Base-by-base conservation (phyloP, 371 early-diverging fungal genomes). In the Mortierella sp. region DNA sequence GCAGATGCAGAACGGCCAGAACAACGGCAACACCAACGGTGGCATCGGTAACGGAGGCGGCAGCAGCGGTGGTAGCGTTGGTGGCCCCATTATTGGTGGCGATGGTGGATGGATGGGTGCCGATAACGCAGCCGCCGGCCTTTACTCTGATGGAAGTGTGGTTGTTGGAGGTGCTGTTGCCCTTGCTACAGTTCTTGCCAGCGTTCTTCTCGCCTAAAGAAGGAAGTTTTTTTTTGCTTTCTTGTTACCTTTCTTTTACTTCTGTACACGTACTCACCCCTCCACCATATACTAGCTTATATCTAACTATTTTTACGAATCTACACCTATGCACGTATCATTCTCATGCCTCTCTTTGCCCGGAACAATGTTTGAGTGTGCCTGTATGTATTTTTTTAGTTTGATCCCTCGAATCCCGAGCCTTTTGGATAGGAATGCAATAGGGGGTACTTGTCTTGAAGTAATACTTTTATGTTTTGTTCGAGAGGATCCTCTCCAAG, bases 1-100 rank as follows among this genome's bases (percentile, higher is more conserved):
- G 46, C 83, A 79, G 74, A 83, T 83, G 83, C 71, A 83, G 65
- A 75, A 24, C 54, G 83, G 79, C 46, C 32, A 27, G 29, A 82
- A 79, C 54, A 73, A 72, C 43, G 76, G 70, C 54, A 60, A 75
- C 44, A 70, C 75, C 11, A 21, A 24, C 14, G 73, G 75, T n/a
- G 79, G 76, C 10, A 71, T 38, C 10, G 70, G 72, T 7, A 54
- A 46, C 24, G 74, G 58, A 21, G 68, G 60, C 58, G 63, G 49
- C 24, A 46, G 18, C 70, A 55, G 43, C 21, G 72, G 55, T n/a
- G 71, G 68, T 46, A 55, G 43, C 27, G 75, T 46, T n/a, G 71
- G 68, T 46, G 70, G 70, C 38, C 75, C 41, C 51, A 21, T 54
- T 27, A 46, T 70, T 35, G 24, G 46, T 24, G 65, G 72, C 10